Evolutionary conservation across 129 eudicot species (phyloP).

Genomic region (Kitagawia praeruptora): DNA sequence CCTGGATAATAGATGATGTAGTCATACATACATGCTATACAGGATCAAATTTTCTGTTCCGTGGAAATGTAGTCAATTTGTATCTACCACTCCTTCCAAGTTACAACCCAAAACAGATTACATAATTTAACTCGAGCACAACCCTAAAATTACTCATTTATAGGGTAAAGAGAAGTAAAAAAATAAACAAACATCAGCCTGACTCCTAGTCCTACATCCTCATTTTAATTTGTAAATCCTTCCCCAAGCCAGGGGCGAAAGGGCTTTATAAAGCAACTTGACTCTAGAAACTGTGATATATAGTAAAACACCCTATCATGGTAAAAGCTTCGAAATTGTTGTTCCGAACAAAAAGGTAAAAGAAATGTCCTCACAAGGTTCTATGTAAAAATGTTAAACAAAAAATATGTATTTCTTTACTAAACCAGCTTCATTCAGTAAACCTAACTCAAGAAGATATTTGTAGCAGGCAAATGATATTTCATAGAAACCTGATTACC

Average conservation of each 20-base stretch:
- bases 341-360: background rate
- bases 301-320: background rate
- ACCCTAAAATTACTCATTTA: background rate
- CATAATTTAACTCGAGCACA: background rate
- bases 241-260: background rate
- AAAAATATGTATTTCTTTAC: background rate
- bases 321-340: background rate
- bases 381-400: background rate
- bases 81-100: background rate
- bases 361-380: background rate
- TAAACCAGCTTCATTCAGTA: background rate
- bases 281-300: background rate
- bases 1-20: slow-evolving; percentile 30
- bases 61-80: background rate
- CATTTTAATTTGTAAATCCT: background rate
- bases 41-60: background rate
- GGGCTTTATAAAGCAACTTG: background rate
- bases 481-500: slow-evolving; percentile 29
- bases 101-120: background rate
- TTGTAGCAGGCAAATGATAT: background rate
- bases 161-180: background rate
- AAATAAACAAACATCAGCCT: background rate
- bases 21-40: background rate
- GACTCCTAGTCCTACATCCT: background rate
- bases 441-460: background rate